phyloP scores from a whole-genome alignment of 345 rosid species.

The Physaria fendleri region DNA sequence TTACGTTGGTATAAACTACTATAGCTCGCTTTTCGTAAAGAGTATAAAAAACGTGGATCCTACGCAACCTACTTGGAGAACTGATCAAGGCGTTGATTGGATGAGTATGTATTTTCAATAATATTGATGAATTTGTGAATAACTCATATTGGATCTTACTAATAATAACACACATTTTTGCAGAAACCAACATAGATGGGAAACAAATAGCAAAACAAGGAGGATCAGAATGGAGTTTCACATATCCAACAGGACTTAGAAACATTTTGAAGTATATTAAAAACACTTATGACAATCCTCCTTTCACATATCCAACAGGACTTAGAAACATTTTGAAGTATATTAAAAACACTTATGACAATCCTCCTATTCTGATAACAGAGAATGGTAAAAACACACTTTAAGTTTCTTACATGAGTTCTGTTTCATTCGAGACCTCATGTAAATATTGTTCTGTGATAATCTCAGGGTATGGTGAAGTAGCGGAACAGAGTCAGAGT shows the following conservation, averaged over 20 bases:
- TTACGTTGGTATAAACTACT: slow-evolving; percentile 53
- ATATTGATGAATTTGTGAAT: not conserved
- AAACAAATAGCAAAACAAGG: slow-evolving; percentile 32
- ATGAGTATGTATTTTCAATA: slow-evolving; percentile 21
- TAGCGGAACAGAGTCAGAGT: slow-evolving; percentile 23
- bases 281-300: slow-evolving; percentile 22
- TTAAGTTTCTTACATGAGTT: not conserved
- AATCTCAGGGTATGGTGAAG: slow-evolving; percentile 26
- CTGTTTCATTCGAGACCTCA: not conserved
- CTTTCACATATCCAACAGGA: slow-evolving; percentile 29
- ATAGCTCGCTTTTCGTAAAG: slow-evolving; percentile 36
- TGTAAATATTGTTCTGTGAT: not conserved
- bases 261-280: slow-evolving; percentile 29
- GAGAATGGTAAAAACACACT: slow-evolving; percentile 20
- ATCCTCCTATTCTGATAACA: slow-evolving; percentile 23
- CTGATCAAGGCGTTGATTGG: slow-evolving; percentile 32
- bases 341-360: slow-evolving; percentile 22
- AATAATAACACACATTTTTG: not conserved
- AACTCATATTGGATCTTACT: not conserved
- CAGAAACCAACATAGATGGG: slow-evolving; percentile 32
- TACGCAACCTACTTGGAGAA: slow-evolving; percentile 29
- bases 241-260: slow-evolving; percentile 31
- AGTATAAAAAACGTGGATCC: slow-evolving; percentile 26
- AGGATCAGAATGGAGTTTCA: slow-evolving; percentile 36
- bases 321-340: slow-evolving; percentile 29